A percentile compares a stretch with the other conserved stretches of the same genome.
Conservation (phyloP, 1,284 basidiomycete species). For the Irpex sp. region DNA sequence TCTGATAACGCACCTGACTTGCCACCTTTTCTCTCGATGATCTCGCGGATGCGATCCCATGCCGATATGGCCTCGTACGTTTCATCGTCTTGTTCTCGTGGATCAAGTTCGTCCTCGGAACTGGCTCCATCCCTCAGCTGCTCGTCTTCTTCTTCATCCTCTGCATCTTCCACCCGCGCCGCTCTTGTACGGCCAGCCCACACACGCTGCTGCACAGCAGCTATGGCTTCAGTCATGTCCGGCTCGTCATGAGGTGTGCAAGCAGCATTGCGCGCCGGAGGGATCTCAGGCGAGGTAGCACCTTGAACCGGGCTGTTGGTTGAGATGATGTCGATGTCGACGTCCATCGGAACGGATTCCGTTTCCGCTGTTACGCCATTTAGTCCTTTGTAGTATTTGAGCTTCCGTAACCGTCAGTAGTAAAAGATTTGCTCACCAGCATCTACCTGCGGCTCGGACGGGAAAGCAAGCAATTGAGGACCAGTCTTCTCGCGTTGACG, state of each 20-base stretch:
- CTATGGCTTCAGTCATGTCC: too few species aligned
- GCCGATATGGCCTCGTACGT: conserved; percentile 13
- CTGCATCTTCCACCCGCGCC: background rate
- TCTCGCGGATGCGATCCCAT: conserved; percentile 19
- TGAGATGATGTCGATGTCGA: too few species aligned
- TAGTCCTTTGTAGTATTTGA: too few species aligned
- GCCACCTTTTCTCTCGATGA: conserved; percentile 17
- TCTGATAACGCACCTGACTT: background rate
- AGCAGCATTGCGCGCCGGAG: background rate
- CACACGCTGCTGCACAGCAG: background rate
- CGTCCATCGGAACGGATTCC: too few species aligned
- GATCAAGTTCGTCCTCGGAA: background rate
- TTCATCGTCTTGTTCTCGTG: background rate
- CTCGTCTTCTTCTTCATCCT: conserved; percentile 6
- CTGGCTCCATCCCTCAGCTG: conserved; percentile 2
- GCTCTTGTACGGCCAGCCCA: background rate
- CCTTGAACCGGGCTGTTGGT: too few species aligned
- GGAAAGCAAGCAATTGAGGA: background rate
- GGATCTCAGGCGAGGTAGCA: background rate
- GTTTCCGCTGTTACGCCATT: too few species aligned
- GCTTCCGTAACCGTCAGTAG: background rate
- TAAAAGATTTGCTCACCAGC: background rate
- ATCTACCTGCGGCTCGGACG: background rate
- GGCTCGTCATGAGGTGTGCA: background rate
- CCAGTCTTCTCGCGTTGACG: background rate